A percentile compares a stretch with the other conserved stretches of the same genome.
Evolutionary conservation across 371 early-diverging fungal species (phyloP).

Genomic region (Mucor saturninus): DNA sequence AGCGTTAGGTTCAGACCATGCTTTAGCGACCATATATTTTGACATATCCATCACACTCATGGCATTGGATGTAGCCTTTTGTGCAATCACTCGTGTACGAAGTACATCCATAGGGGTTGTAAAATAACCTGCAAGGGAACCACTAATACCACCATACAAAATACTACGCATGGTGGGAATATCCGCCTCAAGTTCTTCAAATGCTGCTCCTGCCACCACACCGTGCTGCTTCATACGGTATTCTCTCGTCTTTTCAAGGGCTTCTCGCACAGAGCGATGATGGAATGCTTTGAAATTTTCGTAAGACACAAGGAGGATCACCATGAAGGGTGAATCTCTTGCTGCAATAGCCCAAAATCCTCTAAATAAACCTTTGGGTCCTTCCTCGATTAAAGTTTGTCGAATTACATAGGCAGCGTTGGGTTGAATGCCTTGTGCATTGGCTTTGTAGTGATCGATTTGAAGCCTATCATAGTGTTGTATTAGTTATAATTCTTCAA

Average conservation of each 20-base stretch:
- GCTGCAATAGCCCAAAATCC: conserved; percentile 81
- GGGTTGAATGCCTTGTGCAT: conserved; percentile 27
- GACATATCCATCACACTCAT: conserved; percentile 38
- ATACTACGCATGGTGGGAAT: conserved; percentile 74
- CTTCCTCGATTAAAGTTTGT: conserved; percentile 66
- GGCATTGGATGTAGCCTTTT: conserved; percentile 29
- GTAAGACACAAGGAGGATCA: conserved; percentile 79
- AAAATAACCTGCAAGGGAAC: conserved; percentile 79
- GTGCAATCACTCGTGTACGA: conserved; percentile 79
- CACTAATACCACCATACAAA: conserved; percentile 79
- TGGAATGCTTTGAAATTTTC: conserved; percentile 81
- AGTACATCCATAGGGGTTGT: conserved; percentile 87
- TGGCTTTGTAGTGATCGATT: conserved; percentile 63
- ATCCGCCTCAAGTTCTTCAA: conserved; percentile 61
- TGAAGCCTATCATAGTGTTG: conserved; percentile 47
- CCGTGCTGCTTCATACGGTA: conserved; percentile 42
- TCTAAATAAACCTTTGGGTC: conserved; percentile 72
- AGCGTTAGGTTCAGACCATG: conserved; percentile 14
- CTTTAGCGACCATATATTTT: conserved; percentile 25
- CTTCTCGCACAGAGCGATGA: conserved; percentile 52
- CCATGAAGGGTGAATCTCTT: conserved; percentile 85
- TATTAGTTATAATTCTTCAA: too few relatives aligned
- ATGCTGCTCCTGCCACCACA: conserved; percentile 53
- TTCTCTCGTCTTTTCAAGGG: conserved; percentile 34
- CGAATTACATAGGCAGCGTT: conserved; percentile 60